phyloP scores from a whole-genome alignment of 352 stramenopile species.

The Phytophthora hybrid region DNA sequence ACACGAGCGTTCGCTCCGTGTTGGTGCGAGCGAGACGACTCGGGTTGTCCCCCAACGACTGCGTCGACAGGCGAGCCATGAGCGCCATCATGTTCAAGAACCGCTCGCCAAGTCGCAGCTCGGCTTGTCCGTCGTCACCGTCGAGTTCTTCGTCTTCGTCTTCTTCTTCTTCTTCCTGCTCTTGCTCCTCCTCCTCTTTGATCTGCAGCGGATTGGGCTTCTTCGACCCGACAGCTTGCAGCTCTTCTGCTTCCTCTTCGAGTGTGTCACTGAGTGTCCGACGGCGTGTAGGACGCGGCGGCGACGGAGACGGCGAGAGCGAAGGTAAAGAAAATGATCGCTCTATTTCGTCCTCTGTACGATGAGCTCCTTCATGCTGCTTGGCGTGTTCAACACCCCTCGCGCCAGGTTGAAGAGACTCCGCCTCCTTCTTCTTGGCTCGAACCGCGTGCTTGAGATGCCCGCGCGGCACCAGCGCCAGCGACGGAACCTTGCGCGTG shows the following conservation, averaged over 20 bases:
- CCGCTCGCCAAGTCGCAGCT: slow-evolving; percentile 56
- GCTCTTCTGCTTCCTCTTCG: background rate
- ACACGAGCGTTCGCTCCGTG: slow-evolving; percentile 10
- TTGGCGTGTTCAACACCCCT: background rate
- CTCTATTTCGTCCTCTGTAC: too few relatives aligned
- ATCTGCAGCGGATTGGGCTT: background rate
- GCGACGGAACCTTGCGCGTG: slow-evolving; percentile 44
- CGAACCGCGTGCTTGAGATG: slow-evolving; percentile 31
- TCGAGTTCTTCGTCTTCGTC: background rate
- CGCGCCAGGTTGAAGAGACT: slow-evolving; percentile 1
- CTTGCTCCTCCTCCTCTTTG: slow-evolving; percentile 6
- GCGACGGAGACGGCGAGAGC: background rate
- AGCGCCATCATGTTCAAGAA: slow-evolving; percentile 69
- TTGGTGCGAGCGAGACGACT: slow-evolving; percentile 4
- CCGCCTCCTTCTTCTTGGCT: slow-evolving; percentile 21
- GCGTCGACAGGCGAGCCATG: slow-evolving; percentile 50
- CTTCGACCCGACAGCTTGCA: background rate
- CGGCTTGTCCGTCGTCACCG: slow-evolving; percentile 16
- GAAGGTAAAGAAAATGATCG: too few relatives aligned
- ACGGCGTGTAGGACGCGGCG: slow-evolving; percentile 1
- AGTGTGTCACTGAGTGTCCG: slow-evolving; percentile 9
- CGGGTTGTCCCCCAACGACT: slow-evolving; percentile 24
- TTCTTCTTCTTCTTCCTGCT: background rate
- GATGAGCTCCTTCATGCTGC: background rate
- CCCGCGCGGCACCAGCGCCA: slow-evolving; percentile 61